Evolutionary conservation across 2,329 filamentous ascomycete species (phyloP).

Genomic region (Trichophyton verrucosum): DNA sequence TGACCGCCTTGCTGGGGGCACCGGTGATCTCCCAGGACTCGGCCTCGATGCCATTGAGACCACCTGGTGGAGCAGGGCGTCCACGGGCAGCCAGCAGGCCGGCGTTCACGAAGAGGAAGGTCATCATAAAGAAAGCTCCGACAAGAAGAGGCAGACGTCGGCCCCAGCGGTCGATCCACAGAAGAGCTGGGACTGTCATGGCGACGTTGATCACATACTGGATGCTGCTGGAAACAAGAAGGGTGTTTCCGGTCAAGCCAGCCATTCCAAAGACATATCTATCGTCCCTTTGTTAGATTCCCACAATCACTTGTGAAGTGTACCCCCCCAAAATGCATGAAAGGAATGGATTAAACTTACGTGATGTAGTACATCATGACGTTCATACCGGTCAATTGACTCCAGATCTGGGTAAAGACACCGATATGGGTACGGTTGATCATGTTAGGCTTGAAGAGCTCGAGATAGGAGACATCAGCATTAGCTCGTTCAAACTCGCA

Average conservation of each 20-base stretch:
- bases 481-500: conserved; percentile 61
- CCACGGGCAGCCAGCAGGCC: conserved; percentile 31
- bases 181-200: conserved; percentile 63
- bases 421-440: conserved; percentile 61
- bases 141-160: conserved; percentile 56
- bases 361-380: conserved; percentile 62
- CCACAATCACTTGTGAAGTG: neutral
- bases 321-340: neutral
- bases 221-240: conserved; percentile 55
- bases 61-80: conserved; percentile 28
- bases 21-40: conserved; percentile 28
- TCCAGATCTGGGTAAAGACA: conserved; percentile 63
- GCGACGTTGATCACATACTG: conserved; percentile 69
- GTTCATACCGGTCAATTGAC: conserved; percentile 65
- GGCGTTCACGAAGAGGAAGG: conserved; percentile 33
- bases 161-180: conserved; percentile 65
- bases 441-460: conserved; percentile 62
- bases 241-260: conserved; percentile 46
- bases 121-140: conserved; percentile 51
- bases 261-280: conserved; percentile 60
- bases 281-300: neutral
- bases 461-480: conserved; percentile 55
- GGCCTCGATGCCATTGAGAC: conserved; percentile 20
- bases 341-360: conserved; percentile 9
- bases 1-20: conserved; percentile 47